Conservation (phyloP, 176 grass and related monocot species). For the Cocos nucifera region DNA sequence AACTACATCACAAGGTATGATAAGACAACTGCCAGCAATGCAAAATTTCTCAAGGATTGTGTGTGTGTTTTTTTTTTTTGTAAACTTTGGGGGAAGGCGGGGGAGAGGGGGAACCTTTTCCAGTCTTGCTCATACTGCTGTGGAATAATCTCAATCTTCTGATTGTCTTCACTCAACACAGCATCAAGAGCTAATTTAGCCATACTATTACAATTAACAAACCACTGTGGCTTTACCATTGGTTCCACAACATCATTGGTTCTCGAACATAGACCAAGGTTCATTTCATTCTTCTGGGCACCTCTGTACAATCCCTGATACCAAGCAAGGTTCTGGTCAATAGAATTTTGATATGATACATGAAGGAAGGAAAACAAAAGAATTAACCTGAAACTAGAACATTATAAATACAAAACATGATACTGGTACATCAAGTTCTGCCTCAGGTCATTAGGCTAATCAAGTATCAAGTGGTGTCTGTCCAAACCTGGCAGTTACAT, state of each 20-base stretch:
- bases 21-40: too few relatives aligned
- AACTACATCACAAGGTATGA: too few relatives aligned
- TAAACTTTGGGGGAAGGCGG: too few relatives aligned
- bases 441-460: too few relatives aligned
- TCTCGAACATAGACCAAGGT: constrained; percentile 77
- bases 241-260: constrained; percentile 79
- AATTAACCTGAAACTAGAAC: too few relatives aligned
- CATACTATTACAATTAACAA: constrained; percentile 77
- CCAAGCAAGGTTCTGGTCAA: constrained; percentile 21
- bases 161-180: constrained; percentile 36
- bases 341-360: not conserved
- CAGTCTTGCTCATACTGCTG: constrained; percentile 92
- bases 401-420: too few relatives aligned
- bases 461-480: too few relatives aligned
- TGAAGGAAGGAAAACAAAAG: not conserved
- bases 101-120: constrained; percentile 37
- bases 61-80: too few relatives aligned
- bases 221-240: constrained; percentile 86
- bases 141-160: constrained; percentile 86
- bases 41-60: too few relatives aligned
- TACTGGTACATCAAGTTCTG: too few relatives aligned
- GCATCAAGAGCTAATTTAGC: constrained; percentile 68
- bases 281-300: constrained; percentile 93
- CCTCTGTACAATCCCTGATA: constrained; percentile 69
- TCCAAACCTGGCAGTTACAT: too few relatives aligned